Evolutionary conservation across 2,329 filamentous ascomycete genomes (phyloP).

Genomic region (Botrytis fragariae): DNA sequence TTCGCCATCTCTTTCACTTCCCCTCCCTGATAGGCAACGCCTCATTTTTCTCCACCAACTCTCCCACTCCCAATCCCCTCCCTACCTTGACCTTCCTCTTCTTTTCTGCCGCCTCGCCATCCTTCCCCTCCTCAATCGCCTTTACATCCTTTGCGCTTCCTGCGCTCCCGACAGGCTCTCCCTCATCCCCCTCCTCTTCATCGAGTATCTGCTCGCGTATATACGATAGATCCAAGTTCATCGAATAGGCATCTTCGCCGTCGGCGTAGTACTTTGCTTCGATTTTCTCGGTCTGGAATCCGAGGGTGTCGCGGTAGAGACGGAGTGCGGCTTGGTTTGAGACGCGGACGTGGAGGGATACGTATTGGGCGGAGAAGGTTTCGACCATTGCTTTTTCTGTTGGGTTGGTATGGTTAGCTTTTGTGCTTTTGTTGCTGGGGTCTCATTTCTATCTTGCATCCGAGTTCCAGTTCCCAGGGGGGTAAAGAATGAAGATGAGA

Average conservation of each 20-base stretch:
- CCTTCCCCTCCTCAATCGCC: slow-evolving; percentile 58
- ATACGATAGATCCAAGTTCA: slow-evolving; percentile 77
- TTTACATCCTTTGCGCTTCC: slow-evolving; percentile 47
- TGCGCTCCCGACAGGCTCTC: slow-evolving; percentile 66
- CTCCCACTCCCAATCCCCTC: slow-evolving; percentile 72
- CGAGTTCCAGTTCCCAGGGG: too few relatives aligned
- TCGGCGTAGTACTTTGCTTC: slow-evolving; percentile 95
- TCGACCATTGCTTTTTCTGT: slow-evolving; percentile 94
- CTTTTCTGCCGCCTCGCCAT: slow-evolving; percentile 60
- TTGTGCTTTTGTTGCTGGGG: not conserved
- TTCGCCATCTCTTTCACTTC: not conserved
- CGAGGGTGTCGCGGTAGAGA: slow-evolving; percentile 88
- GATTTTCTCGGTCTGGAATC: slow-evolving; percentile 83
- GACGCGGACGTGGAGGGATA: slow-evolving; percentile 92
- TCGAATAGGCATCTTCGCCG: slow-evolving; percentile 91
- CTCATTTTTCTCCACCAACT: slow-evolving; percentile 71
- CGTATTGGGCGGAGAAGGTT: slow-evolving; percentile 85
- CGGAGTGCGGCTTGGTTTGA: slow-evolving; percentile 89
- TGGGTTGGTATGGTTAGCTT: slow-evolving; percentile 4
- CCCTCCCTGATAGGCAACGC: not conserved
- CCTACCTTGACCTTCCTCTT: slow-evolving; percentile 87
- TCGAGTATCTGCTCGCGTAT: slow-evolving; percentile 53
- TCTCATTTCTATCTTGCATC: too few relatives aligned
- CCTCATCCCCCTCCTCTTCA: slow-evolving; percentile 51
- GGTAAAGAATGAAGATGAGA: not conserved